A percentile compares a stretch with the other conserved stretches of the same genome.
These are phyloP conservation scores for Phytopythium ostracodes DNA, from an alignment of 352 stramenopile species.

Conservation along the genomic window DNA sequence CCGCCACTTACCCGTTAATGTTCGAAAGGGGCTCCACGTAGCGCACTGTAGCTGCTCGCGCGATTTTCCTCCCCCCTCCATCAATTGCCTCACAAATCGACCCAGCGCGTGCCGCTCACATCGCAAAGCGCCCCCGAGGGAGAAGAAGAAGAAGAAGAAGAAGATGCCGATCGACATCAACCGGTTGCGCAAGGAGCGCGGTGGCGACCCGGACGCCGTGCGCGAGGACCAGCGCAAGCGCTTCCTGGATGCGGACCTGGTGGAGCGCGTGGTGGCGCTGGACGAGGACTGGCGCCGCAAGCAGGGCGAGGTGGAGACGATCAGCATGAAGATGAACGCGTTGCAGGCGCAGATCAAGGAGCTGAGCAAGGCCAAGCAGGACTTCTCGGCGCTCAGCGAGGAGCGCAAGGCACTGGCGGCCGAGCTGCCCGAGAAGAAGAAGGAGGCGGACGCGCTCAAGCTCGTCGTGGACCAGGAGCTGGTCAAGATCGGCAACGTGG, in stretches of 20 bases:
- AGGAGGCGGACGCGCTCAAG: constrained; percentile 77
- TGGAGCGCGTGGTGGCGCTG: constrained; percentile 94
- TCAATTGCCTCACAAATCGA: constrained; percentile 1
- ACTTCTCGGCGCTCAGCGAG: constrained; percentile 77
- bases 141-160: not conserved
- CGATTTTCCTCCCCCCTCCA: not conserved
- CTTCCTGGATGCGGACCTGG: constrained; percentile 91
- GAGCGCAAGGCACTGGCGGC: constrained; percentile 74
- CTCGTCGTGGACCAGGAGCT: constrained; percentile 72
- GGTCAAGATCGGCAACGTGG: constrained; percentile 95
- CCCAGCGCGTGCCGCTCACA: not conserved
- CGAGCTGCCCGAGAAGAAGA: constrained; percentile 71
- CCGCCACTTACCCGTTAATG: not conserved
- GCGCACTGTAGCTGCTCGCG: too few relatives aligned
- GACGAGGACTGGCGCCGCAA: constrained; percentile 91
- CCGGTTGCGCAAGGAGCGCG: constrained; percentile 93
- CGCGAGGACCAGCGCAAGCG: constrained; percentile 92
- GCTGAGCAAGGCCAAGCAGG: constrained; percentile 85
- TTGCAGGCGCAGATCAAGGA: constrained; percentile 87
- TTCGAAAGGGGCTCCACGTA: not conserved
- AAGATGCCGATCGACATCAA: constrained; percentile 99
- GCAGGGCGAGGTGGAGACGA: constrained; percentile 79
- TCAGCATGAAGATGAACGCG: constrained; percentile 85
- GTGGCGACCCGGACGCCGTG: constrained; percentile 94
- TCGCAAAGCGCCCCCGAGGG: too few relatives aligned